Evolutionary conservation across 768 basidiomycete genomes (phyloP), one percentile per base, ranked within the genome.

Genomic region (Rhodotorula babjevae): DNA sequence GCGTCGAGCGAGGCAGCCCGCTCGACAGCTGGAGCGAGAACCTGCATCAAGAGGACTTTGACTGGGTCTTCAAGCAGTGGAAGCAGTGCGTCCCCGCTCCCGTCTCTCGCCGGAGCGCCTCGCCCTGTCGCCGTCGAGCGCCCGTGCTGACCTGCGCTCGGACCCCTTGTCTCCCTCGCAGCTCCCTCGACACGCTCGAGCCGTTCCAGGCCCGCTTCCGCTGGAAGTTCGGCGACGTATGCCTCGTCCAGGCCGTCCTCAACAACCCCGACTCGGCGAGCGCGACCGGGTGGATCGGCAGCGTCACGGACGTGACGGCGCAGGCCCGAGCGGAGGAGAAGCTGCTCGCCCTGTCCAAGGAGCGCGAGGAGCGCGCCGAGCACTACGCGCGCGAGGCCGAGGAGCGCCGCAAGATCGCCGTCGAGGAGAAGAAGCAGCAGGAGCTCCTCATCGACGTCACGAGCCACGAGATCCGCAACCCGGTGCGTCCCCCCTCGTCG

Each of bases 351-450:
- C 31, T 73, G 3, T 29, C 57, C 15, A 62, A 67, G 29, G 72
- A 73, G 44, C 64, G 68, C 9, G 72, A 73, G 49, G 79, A 21
- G 65, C 78, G 33, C 61, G 79, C 46, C 74, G 79, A 70, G 78
- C 44, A 47, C 2, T 68, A 68, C 12, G 68, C 61, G 8, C 49
- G 65, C n/a, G 65, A 69, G 15, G 68, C 79, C 1, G 78, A 82
- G 50, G 67, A 79, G 63, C 59, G 80, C 44, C 60, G 79, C n/a
- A 66, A 77, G 23, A 77, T 78, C 36, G 81, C 81, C 0, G 80
- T 80, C 68, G 80, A 80, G 69, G 80, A 80, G 59, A 79, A 80
- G 59, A 76, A 78, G 59, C 80, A 81, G 70, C 81, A 81, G 61
- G 81, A 82, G 55, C 73, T 81, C 25, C 70, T 81, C 56, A 80